Base-by-base conservation (phyloP, 306 rosid species). In the Begonia masoniana region DNA sequence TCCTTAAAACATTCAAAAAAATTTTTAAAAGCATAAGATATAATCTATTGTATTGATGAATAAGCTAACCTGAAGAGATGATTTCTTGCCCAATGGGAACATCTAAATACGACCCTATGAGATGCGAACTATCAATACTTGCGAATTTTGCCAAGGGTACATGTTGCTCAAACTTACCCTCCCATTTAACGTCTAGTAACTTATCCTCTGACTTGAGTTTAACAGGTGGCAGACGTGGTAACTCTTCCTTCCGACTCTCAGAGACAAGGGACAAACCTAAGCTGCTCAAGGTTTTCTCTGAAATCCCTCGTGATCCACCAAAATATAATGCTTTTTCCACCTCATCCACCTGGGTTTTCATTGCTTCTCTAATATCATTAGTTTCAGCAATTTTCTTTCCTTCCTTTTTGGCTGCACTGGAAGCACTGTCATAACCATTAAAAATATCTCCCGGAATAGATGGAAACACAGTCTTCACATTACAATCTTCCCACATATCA, bases 81-180 rank as follows among this genome's bases (percentile, higher is more conserved):
- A 92, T 79, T 66, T 92, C 99, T 68, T 79, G 99, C 67, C 96
- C 96, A 54, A 83, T 61, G 16, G 99, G 95, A 39, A 86, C 96
- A 64, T 92, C 95, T 56, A 92, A 62, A 71, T 67, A 83, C 52
- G 96, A 79, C 47, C 96, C 95, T 35, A 81, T 86, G 57, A 86
- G 86, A 47, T 74, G 72, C 43, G 70, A 13, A 72, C 54, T 81
- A 51, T 86, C 96, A 41, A 67, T 62, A 70, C 71, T 52, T 19
- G 59, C 47, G 16, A 81, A 75, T 68, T 77, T 83, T 7, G 72
- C 48, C 53, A 68, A 61, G 46, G 76, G 74, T 49, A 73, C 84
- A 57, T 81, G 84, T 49, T 71, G 73, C 55, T 83, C 94, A 71
- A 79, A 83, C 75, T 83, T 86, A 62, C 86, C 96, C 60, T 72